Evolutionary conservation across 192 early-diverging fungal species (phyloP).

Genomic region (Coemansia sp.): DNA sequence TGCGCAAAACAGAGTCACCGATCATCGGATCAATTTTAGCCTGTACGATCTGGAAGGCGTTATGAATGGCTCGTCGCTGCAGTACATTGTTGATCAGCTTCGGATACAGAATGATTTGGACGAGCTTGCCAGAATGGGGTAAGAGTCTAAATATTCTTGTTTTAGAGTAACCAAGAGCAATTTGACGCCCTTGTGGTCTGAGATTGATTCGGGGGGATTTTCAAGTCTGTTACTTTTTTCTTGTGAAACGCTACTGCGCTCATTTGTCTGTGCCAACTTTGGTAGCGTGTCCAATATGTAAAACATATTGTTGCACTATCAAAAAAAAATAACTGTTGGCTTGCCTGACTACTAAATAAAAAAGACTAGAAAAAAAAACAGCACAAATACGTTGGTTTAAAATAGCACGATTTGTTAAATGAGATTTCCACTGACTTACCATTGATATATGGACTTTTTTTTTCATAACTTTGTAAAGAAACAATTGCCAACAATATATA

Average conservation of each 20-base stretch:
- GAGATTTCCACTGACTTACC: too few relatives aligned
- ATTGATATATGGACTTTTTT: too few relatives aligned
- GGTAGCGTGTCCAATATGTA: neutral
- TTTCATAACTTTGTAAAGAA: too few relatives aligned
- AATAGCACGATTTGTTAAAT: too few relatives aligned
- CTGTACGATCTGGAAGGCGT: conserved; percentile 68
- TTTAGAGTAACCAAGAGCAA: neutral
- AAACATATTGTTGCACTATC: neutral
- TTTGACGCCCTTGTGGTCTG: neutral
- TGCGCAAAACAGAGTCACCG: conserved; percentile 76
- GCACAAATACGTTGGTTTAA: neutral
- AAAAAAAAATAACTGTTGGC: too few relatives aligned
- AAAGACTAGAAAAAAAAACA: too few relatives aligned
- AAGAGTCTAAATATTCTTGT: too few relatives aligned
- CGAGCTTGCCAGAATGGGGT: conserved; percentile 38
- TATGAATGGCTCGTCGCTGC: conserved; percentile 57
- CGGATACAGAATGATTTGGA: conserved; percentile 56
- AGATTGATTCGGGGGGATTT: neutral
- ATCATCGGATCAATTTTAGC: conserved; percentile 77
- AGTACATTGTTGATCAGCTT: conserved; percentile 51
- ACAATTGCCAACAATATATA: neutral
- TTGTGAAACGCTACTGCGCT: too few relatives aligned
- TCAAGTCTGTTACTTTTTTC: neutral
- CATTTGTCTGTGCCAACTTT: neutral
- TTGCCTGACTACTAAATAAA: too few relatives aligned